These are phyloP conservation scores for Phytophthora niederhauseri DNA, from an alignment of 352 stramenopile species.

Conservation along the genomic window DNA sequence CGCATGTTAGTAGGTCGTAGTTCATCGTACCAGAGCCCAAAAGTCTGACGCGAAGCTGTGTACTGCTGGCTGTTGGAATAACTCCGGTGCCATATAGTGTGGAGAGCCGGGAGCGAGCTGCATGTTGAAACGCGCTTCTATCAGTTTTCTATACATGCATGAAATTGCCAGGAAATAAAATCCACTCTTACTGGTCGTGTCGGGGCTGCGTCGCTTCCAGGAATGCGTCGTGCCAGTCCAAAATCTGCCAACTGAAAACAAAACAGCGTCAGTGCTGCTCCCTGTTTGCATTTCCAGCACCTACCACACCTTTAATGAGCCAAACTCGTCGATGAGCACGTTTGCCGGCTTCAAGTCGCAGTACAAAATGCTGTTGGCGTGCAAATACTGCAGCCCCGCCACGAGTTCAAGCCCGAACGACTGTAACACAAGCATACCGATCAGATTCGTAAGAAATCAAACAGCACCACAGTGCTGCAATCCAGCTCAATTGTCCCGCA, in stretches of 20 bases:
- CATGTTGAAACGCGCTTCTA: neutral
- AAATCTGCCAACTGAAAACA: constrained; percentile 84
- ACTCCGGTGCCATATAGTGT: constrained; percentile 93
- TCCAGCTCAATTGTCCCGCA: constrained; percentile 27
- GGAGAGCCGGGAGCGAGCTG: constrained; percentile 77
- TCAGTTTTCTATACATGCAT: neutral
- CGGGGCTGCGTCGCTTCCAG: constrained; percentile 45
- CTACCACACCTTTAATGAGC: constrained; percentile 80
- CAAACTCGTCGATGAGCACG: constrained; percentile 93
- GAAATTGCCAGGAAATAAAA: neutral
- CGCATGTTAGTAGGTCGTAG: neutral
- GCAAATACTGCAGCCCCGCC: constrained; percentile 88
- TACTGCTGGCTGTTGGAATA: constrained; percentile 84
- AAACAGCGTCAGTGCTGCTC: neutral
- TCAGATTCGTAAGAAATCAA: neutral
- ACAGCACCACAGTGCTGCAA: too few relatives aligned
- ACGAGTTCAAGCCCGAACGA: constrained; percentile 78
- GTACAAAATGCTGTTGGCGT: constrained; percentile 89
- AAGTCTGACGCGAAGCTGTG: constrained; percentile 93
- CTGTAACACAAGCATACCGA: constrained; percentile 29
- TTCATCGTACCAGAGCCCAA: constrained; percentile 70
- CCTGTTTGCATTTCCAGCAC: neutral
- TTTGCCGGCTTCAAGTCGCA: constrained; percentile 93
- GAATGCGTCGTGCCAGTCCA: constrained; percentile 85
- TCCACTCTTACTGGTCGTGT: constrained; percentile 40